A percentile compares a stretch with the other conserved stretches of the same genome.
These are phyloP conservation scores for Hamigera avellanea DNA, from an alignment of 495 filamentous ascomycete species.

Conservation along the genomic window DNA sequence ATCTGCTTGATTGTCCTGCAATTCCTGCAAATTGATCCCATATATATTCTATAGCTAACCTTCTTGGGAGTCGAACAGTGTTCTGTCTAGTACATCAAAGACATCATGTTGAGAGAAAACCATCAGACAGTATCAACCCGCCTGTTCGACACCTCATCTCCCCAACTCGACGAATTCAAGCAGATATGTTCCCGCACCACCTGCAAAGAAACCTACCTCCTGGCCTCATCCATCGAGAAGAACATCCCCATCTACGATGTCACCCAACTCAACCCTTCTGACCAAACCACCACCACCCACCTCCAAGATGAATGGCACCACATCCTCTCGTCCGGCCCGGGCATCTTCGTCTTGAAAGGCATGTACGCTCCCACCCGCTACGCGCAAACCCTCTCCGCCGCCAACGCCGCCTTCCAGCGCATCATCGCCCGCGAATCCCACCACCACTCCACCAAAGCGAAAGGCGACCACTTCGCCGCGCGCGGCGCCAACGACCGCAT, in stretches of 20 bases:
- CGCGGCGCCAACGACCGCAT: conserved; percentile 38
- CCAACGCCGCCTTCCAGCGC: conserved; percentile 28
- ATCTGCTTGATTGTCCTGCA: too few relatives aligned
- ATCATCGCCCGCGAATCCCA: conserved; percentile 32
- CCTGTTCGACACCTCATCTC: too few relatives aligned
- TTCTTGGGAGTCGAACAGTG: too few relatives aligned
- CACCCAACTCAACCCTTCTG: conserved; percentile 11
- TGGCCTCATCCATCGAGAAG: conserved; percentile 22
- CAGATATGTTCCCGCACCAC: conserved; percentile 28
- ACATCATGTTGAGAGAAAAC: too few relatives aligned
- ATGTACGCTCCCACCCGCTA: conserved; percentile 27
- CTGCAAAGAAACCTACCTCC: conserved; percentile 26
- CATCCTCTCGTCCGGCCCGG: conserved; percentile 38
- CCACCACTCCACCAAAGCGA: conserved; percentile 8
- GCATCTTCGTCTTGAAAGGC: conserved; percentile 37
- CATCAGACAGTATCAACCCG: too few relatives aligned
- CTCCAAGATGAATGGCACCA: conserved; percentile 47
- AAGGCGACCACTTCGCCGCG: conserved; percentile 45
- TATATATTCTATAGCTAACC: too few relatives aligned
- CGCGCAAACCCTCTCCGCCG: conserved; percentile 17
- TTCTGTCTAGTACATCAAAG: too few relatives aligned
- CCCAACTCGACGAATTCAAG: conserved; percentile 33
- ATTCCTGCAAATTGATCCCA: too few relatives aligned
- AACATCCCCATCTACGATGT: conserved; percentile 45
- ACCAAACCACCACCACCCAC: conserved; percentile 8